Conservation (phyloP, 2,329 filamentous ascomycete genomes). For the Trichoderma simmonsii region DNA sequence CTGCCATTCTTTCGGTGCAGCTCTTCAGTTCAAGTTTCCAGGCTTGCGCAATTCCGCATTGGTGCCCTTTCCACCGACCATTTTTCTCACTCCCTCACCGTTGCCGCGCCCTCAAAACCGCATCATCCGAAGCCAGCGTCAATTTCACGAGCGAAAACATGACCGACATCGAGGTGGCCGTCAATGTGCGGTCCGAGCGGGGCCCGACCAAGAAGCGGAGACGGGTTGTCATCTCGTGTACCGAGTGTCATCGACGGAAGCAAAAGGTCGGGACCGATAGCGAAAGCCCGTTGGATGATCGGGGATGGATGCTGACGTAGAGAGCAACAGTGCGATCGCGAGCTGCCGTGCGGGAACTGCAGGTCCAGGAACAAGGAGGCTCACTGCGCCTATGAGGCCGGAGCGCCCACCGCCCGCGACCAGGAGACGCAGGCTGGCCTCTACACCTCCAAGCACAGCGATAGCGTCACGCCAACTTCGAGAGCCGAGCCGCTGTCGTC, state of each 20-base stretch:
- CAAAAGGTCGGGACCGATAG: slow-evolving; percentile 47
- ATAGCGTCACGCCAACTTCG: neutral
- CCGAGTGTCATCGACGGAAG: slow-evolving; percentile 62
- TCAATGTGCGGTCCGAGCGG: slow-evolving; percentile 15
- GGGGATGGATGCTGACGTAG: neutral
- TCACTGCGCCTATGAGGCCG: slow-evolving; percentile 56
- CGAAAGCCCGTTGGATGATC: neutral
- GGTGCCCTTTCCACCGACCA: neutral
- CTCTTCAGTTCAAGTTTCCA: neutral
- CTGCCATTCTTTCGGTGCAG: neutral
- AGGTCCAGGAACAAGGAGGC: slow-evolving; percentile 53
- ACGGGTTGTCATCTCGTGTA: slow-evolving; percentile 60
- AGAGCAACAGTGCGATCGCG: slow-evolving; percentile 52
- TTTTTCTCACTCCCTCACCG: neutral
- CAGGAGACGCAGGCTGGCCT: slow-evolving; percentile 21
- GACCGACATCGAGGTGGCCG: slow-evolving; percentile 13
- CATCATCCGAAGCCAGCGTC: neutral
- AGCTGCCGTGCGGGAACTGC: slow-evolving; percentile 59
- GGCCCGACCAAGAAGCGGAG: slow-evolving; percentile 54
- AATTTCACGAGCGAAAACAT: slow-evolving; percentile 6
- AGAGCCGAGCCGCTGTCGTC: slow-evolving; percentile 37
- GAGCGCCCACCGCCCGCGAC: slow-evolving; percentile 42
- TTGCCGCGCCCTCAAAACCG: neutral
- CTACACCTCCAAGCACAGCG: neutral
- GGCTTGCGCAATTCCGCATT: neutral